A percentile compares a stretch with the other conserved stretches of the same genome.
phyloP scores from a whole-genome alignment of 805 yeast species.

The Lachancea quebecensis region DNA sequence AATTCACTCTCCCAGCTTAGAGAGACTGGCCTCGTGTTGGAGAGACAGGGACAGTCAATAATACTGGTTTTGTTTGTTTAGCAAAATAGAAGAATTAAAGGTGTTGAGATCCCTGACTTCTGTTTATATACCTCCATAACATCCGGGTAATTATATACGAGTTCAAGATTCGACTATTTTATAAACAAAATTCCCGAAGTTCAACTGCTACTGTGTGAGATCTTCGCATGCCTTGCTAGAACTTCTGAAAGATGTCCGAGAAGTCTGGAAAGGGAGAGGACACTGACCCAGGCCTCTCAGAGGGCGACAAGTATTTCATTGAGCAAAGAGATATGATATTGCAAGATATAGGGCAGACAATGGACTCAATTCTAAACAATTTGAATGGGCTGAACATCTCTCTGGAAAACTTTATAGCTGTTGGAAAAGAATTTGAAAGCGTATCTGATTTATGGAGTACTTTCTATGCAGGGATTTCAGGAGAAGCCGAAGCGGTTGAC shows the following conservation, averaged over 20 bases:
- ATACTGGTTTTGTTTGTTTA: slow-evolving; percentile 18
- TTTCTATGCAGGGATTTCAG: slow-evolving; percentile 47
- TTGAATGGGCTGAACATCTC: slow-evolving; percentile 61
- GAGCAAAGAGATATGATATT: slow-evolving; percentile 26
- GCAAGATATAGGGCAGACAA: slow-evolving; percentile 33
- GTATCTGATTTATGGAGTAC: slow-evolving; percentile 65
- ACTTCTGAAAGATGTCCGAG: slow-evolving; percentile 4
- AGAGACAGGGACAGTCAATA: slow-evolving; percentile 22
- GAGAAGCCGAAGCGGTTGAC: background rate
- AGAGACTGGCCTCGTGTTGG: slow-evolving; percentile 25
- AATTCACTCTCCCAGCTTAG: slow-evolving; percentile 24
- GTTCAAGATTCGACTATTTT: too few species aligned
- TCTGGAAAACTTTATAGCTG: slow-evolving; percentile 58
- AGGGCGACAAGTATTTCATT: slow-evolving; percentile 22
- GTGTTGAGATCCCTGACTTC: background rate
- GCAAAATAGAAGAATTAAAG: background rate
- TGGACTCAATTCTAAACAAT: slow-evolving; percentile 61
- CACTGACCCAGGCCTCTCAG: slow-evolving; percentile 7
- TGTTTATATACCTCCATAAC: background rate
- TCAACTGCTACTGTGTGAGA: too few species aligned
- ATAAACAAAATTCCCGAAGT: too few species aligned
- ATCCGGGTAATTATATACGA: background rate
- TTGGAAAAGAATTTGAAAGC: slow-evolving; percentile 69
- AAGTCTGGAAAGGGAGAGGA: background rate
- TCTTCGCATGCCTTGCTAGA: background rate